Base-by-base conservation (phyloP, 352 stramenopile genomes). In the Salisapilia sapeloensis region DNA sequence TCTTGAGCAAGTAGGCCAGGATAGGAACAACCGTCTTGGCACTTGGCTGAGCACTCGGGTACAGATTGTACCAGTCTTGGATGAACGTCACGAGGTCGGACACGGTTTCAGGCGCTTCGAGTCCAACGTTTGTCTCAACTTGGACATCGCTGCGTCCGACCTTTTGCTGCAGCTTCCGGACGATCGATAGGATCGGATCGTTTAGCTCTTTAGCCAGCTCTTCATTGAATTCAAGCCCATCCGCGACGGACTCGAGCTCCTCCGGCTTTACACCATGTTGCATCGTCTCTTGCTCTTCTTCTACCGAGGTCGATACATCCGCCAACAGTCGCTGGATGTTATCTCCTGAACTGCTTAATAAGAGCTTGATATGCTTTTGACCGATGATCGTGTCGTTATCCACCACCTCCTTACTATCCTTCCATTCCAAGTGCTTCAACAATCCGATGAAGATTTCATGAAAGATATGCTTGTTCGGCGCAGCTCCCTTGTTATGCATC, bases 61-160 rank as follows among this genome's bases (percentile, higher is more conserved):
- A 72, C 24, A 84, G 42, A 40, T 86, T 90, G 58, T 86, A 74
- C 74, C 70, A 86, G 46, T 86, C 70, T 40, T 86, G 69, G n/a
- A 90, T 42, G 41, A 90, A 90, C 12, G 46, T 55, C 18, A 62
- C 42, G 29, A 90, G 42, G 33, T 90, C 70, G 19, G 65, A 51
- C 11, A 82, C 32, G 17, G 42, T 54, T n/a, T 52, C 33, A 12
- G 61, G 64, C 4, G 52, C 63, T 16, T 56, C 52, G 8, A 40
- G 56, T 14, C 62, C 56, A 3, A 65, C 23, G 20, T 59, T 27
- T 32, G 52, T 30, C 28, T 29, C 39, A 28, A 34, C 31, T 33
- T 29, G 28, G 25, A 24, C 39, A 4, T n/a, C 22, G 11, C 37
- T 36, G 19, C 5, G 13, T 5, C 24, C 26, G n/a, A n/a, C n/a